Percentiles rank a stretch among this genome's conserved stretches.
These are phyloP conservation scores for Saccharomyces hybrid DNA, from an alignment of 1,139 yeast species.

Conservation along the genomic window DNA sequence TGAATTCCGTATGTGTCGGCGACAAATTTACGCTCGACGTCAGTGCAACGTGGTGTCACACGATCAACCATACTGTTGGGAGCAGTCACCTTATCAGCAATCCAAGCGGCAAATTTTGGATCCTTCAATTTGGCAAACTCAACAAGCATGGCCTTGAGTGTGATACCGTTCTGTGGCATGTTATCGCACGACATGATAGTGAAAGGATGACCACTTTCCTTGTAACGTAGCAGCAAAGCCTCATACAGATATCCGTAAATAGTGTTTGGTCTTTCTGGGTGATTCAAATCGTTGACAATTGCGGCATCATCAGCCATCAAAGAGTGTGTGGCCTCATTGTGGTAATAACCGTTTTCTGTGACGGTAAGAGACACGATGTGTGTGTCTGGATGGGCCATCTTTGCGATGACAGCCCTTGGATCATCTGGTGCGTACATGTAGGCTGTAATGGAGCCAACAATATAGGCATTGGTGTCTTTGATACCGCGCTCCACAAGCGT, in stretches of 20 bases:
- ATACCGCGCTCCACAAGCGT: conserved; percentile 7
- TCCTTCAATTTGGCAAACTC: conserved; percentile 6
- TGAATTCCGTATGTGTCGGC: neutral
- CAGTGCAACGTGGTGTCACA: conserved; percentile 9
- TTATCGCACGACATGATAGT: conserved; percentile 7
- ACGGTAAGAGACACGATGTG: too few species aligned
- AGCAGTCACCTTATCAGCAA: conserved; percentile 4
- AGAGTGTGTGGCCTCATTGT: conserved; percentile 5
- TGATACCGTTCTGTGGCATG: conserved; percentile 9
- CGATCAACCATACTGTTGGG: conserved; percentile 9
- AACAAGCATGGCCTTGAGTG: conserved; percentile 7
- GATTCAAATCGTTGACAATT: conserved; percentile 4
- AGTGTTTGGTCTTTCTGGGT: neutral
- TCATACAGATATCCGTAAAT: conserved; percentile 4
- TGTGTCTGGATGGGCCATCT: too few species aligned
- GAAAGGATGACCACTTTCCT: conserved; percentile 3
- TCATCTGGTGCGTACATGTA: conserved; percentile 8
- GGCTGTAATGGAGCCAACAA: neutral
- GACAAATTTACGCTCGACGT: conserved; percentile 2
- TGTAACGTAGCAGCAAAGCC: conserved; percentile 4
- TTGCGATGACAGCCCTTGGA: neutral
- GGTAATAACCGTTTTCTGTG: conserved; percentile 1
- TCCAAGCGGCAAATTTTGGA: conserved; percentile 6
- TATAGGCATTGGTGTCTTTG: neutral
- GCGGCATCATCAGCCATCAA: conserved; percentile 4